Base-by-base conservation (phyloP, 116 monocot genomes). In the Papilionanthe hybrid region DNA sequence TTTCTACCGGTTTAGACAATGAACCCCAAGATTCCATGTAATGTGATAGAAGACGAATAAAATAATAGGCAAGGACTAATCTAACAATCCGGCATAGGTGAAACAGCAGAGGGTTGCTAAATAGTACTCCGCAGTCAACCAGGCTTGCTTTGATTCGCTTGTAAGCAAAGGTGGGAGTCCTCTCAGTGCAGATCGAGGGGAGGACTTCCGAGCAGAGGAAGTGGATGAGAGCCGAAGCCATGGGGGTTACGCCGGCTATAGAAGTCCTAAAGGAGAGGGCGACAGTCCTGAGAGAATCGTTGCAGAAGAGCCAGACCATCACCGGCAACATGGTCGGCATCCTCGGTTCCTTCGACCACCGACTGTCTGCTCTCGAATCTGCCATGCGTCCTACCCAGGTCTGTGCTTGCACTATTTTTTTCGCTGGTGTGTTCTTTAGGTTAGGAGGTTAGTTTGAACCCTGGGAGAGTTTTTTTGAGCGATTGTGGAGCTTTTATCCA, bases 381-480 rank as follows among this genome's bases (percentile, higher is more conserved):
- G 89, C 94, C 80, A 97, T 97, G 94, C 94, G 97, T 37, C 97
- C 97, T 47, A 90, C 90, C 69, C 94, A 96, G 94, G 96, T 94
- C 8, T 73, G 73, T 44, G 7, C 63, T 25, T 22, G 0, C 63
- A 23, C 37, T 17, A 30, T 69, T 69, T 28, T 29, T 69, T 37
- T 32, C 32, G 37, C n/a, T 5, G 1, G 37, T 32, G 32, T 13
- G 37, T 13, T 44, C 5, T 73, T 44, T 44, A 43, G 42, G 73
- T 44, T 23, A 10, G 73, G 73, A 73, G 23, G 37, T 23, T 43
- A 8, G 45, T 43, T 72, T 72, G 19, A 28, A 28, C 44, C 13
- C 18, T 43, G 20, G 73, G 1, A 22, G 5, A 0, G 5, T 44
- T 43, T 73, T 73, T 43, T 43, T 30, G 3, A 29, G 23, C 30